Evolutionary conservation across 148 eudicot genomes (phyloP).

Genomic region (Dysphania ambrosioides): DNA sequence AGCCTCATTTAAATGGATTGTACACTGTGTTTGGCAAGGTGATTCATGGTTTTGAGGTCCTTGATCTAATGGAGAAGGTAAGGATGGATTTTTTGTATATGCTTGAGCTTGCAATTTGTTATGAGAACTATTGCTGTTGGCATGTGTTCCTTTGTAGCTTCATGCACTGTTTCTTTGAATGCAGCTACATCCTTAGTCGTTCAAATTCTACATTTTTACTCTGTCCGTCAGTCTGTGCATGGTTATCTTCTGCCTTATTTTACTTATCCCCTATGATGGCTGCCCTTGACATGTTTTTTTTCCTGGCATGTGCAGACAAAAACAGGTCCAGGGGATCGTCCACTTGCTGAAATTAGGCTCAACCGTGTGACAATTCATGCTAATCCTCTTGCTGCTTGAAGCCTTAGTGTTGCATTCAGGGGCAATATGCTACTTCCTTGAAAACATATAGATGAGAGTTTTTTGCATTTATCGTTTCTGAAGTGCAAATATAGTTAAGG

Average conservation of each 20-base stretch:
- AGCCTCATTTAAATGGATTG: conserved; percentile 91
- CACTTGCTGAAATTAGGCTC: conserved; percentile 90
- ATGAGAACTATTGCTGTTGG: not conserved
- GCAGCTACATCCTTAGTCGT: not conserved
- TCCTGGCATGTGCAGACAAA: conserved; percentile 54
- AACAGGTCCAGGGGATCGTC: conserved; percentile 74
- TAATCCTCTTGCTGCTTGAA: conserved; percentile 74
- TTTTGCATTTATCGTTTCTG: not conserved
- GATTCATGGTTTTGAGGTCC: conserved; percentile 97
- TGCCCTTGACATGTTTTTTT: conserved; percentile 5
- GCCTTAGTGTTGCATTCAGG: conserved; percentile 4
- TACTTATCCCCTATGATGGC: not conserved
- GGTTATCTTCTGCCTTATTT: conserved; percentile 8
- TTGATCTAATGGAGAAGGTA: conserved; percentile 97
- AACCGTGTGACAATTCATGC: conserved; percentile 90
- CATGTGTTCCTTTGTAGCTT: not conserved
- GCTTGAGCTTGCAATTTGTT: not conserved
- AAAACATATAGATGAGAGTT: not conserved
- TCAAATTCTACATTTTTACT: not conserved
- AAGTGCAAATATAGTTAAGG: not conserved
- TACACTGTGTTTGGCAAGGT: conserved; percentile 94
- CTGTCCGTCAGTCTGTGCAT: not conserved
- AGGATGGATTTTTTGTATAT: not conserved
- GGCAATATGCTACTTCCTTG: not conserved
- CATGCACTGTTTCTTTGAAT: not conserved